Conservation (phyloP, 345 rosid species). For the Lepidium aucheri region DNA sequence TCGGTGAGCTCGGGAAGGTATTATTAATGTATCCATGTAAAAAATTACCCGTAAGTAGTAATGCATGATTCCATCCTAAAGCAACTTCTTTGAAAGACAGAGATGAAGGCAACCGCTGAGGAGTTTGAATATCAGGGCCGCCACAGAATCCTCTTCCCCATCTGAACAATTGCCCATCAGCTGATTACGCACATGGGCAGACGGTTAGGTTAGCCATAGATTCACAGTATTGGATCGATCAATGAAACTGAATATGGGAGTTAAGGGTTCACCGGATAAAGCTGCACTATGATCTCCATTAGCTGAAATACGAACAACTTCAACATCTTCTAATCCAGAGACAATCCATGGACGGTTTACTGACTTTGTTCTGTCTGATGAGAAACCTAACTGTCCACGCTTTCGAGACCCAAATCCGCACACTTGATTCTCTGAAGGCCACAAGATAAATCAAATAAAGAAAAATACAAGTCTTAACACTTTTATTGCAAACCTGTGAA, state of each 20-base stretch:
- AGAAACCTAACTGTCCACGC: constrained; percentile 76
- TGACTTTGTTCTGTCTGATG: constrained; percentile 34
- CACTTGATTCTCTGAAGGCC: constrained; percentile 36
- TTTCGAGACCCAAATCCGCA: constrained; percentile 83
- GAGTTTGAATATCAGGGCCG: constrained; percentile 37
- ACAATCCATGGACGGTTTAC: constrained; percentile 44
- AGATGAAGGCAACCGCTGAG: constrained; percentile 36
- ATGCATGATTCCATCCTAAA: constrained; percentile 84
- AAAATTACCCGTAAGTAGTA: constrained; percentile 51
- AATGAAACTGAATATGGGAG: not conserved
- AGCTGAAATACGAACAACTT: constrained; percentile 47
- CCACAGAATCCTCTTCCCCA: constrained; percentile 85
- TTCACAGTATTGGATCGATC: not conserved
- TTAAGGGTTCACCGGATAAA: constrained; percentile 43
- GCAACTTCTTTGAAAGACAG: constrained; percentile 35
- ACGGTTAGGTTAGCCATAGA: not conserved
- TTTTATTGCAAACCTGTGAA: not conserved
- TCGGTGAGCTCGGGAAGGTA: not conserved
- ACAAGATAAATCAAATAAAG: constrained; percentile 4
- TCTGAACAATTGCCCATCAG: constrained; percentile 46
- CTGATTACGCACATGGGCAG: constrained; percentile 32
- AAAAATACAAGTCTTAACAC: not conserved
- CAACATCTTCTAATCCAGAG: constrained; percentile 45
- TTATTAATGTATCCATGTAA: not conserved
- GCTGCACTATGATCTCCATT: constrained; percentile 87